A percentile compares a stretch with the other conserved stretches of the same genome.
phyloP scores from a whole-genome alignment of 768 basidiomycete species.

The Tricholoma terreum region DNA sequence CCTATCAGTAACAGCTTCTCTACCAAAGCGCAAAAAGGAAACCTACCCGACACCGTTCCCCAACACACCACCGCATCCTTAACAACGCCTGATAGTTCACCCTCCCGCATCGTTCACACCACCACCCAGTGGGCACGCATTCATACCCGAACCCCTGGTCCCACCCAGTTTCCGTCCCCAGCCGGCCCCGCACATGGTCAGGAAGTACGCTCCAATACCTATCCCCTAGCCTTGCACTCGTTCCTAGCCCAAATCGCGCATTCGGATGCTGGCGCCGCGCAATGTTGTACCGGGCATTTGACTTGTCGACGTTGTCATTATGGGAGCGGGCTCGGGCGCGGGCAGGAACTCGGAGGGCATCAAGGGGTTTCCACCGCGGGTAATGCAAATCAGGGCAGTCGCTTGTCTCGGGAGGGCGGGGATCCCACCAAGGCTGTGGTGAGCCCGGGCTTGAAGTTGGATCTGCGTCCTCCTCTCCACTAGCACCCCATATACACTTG shows the following conservation, averaged over 20 bases:
- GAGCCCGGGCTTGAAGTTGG: slow-evolving; percentile 1
- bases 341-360: neutral
- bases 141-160: slow-evolving; percentile 16
- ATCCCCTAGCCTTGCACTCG: neutral
- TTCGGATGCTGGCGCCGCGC: slow-evolving; percentile 21
- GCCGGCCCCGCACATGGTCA: slow-evolving; percentile 7
- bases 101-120: slow-evolving; percentile 44
- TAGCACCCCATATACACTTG: slow-evolving; percentile 45
- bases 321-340: neutral
- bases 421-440: slow-evolving; percentile 26
- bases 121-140: slow-evolving; percentile 46
- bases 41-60: slow-evolving; percentile 38
- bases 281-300: slow-evolving; percentile 24
- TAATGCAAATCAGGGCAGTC: neutral
- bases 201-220: neutral
- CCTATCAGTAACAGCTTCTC: neutral
- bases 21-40: neutral
- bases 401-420: neutral
- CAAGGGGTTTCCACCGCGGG: neutral
- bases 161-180: slow-evolving; percentile 19
- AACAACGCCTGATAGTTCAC: slow-evolving; percentile 44
- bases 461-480: slow-evolving; percentile 42
- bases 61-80: slow-evolving; percentile 45
- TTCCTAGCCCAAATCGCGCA: neutral
- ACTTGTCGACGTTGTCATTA: neutral